Base-by-base conservation (phyloP, 176 grass and related monocot genomes). In the Melocanna baccifera region DNA sequence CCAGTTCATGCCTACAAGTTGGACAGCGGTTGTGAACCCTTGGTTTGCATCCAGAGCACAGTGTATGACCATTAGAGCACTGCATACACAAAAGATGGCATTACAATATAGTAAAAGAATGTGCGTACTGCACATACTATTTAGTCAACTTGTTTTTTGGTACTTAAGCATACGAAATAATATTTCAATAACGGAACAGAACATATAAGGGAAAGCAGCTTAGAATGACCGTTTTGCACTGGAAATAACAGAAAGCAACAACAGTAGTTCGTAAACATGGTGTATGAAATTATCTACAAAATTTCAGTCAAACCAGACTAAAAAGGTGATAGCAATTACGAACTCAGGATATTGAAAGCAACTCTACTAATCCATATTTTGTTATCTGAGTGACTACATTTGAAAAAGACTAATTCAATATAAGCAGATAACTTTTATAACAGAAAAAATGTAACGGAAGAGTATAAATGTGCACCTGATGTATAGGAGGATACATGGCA, bases 401-500 rank as follows among this genome's bases (percentile, higher is more conserved):
- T 79, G 46, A 66, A 79, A 10, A 65, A 9, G 26, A 28, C 6
- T 40, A 78, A 66, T 61, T 43, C 20, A 23, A 42, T 51, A 45
- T 14, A 51, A 61, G 40, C 25, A 66, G 16, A 75, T 29, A 81
- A 41, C 66, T 13, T n/a, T 71, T 56, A 45, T 29, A 51, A 61
- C 23, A 22, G 30, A 43, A 75, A 61, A 22, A 13, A 73, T 22
- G 42, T 30, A 41, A 74, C 37, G 7, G 55, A 62, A 34, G 5
- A 23, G 48, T 52, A 62, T 41, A 63, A 81, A 47, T 75, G 62
- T 6, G 26, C 68, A 94, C 92, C 92, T 94, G 92, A 83, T 92
- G 85, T 88, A 94, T 94, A 53, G 92, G 92, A 75, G 92, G 92
- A 75, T 94, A 92, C 92, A 94, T 94, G 26, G 92, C 90, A 85